Evolutionary conservation across 1,139 yeast species (phyloP), one percentile per base, ranked within the genome.

Genomic region (Cylindricascospora bacillispora): DNA sequence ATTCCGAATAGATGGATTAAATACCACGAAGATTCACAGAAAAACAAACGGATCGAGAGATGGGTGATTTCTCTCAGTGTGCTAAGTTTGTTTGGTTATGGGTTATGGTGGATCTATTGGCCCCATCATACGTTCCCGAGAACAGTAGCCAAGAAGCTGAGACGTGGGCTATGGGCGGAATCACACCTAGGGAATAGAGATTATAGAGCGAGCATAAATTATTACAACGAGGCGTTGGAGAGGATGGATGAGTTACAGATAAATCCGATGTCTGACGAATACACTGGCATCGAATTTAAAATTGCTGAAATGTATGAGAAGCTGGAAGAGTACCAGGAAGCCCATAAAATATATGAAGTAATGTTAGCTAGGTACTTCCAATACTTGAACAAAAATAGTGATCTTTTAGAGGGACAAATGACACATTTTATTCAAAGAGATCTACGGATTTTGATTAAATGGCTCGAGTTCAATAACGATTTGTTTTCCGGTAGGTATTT

Each of bases 141-240:
- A 0, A 53, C 62, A 4, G 93, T 85, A 9, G 93, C 94, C 14
- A 42, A 45, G 17, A 32, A 38, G 10, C 21, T 86, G 39, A 62
- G 94, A 28, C 70, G 73, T 45, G 95, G 80, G 0, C 59, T 86
- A 5, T 73, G 85, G 78, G 92, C 93, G 3, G 95, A 86, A 53
- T 66, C 76, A 24, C 68, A 67, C 28, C 80, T 79, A 12, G 76
- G 71, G 29, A 64, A 70, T 33, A 72, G 72, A 42, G 60, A 60
- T 33, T 73, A 66, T 49, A 65, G 69, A 37, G 60, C 70, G 37
- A 94, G 95, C 1, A 58, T 83, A 35, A 65, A 70, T 37, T 65
- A 67, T 47, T 85, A 83, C 49, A 62, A 74, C 18, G 76, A 67
- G 39, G 74, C 73, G 0, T 43, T 67, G 22, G 55, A 60, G 25